Conservation (phyloP, 805 yeast genomes). For the Millerozyma acaciae region DNA sequence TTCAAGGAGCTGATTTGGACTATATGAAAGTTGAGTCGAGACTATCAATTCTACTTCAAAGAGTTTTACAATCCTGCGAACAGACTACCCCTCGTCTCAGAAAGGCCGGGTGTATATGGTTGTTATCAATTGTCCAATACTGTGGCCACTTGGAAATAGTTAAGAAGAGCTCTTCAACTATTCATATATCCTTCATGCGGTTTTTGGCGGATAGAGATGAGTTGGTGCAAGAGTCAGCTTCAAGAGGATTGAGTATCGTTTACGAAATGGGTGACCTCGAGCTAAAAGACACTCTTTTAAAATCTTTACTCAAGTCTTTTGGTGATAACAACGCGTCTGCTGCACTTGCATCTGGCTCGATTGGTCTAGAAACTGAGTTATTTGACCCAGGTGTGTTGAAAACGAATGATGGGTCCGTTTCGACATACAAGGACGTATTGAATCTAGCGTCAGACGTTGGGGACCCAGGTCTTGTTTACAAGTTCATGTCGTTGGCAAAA, state of each 20-base stretch:
- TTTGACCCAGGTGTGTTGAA: constrained; percentile 79
- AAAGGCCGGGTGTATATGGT: constrained; percentile 80
- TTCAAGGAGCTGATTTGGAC: constrained; percentile 32
- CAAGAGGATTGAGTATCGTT: constrained; percentile 78
- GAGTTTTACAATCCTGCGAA: constrained; percentile 49
- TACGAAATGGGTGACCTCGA: constrained; percentile 73
- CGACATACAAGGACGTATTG: constrained; percentile 87
- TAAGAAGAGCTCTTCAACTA: constrained; percentile 44
- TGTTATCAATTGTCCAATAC: constrained; percentile 73
- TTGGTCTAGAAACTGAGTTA: constrained; percentile 74
- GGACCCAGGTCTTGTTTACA: constrained; percentile 89
- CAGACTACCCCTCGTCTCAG: constrained; percentile 72
- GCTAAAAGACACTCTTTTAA: constrained; percentile 68
- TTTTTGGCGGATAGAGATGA: constrained; percentile 82
- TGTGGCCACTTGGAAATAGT: constrained; percentile 50
- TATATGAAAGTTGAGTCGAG: constrained; percentile 16
- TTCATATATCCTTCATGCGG: constrained; percentile 73
- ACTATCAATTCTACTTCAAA: constrained; percentile 37
- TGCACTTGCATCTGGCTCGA: constrained; percentile 55
- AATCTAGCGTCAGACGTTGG: constrained; percentile 91
- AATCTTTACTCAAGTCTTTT: constrained; percentile 69
- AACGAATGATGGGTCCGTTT: constrained; percentile 81
- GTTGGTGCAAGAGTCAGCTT: constrained; percentile 85
- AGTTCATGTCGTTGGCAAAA: constrained; percentile 88
- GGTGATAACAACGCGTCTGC: constrained; percentile 58